Conservation (phyloP, 345 rosid species). For the Hirschfeldia incana region DNA sequence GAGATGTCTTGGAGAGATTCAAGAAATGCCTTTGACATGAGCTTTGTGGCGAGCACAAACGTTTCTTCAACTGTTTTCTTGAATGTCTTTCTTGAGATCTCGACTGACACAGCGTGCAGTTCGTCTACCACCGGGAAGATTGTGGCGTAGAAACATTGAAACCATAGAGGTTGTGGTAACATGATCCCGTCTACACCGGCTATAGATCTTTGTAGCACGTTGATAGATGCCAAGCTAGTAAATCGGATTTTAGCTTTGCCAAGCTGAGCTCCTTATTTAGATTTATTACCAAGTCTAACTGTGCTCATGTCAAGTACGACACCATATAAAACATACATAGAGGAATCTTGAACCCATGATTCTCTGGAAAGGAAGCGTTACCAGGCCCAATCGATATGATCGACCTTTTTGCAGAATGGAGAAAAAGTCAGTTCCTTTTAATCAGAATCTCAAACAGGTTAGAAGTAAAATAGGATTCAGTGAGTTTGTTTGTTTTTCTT, state of each 20-base stretch:
- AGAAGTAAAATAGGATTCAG: background rate
- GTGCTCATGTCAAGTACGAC: constrained; percentile 15
- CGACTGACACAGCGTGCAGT: constrained; percentile 41
- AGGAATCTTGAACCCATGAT: constrained; percentile 65
- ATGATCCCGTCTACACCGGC: too few relatives aligned
- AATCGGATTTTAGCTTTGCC: constrained; percentile 17
- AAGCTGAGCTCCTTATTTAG: background rate
- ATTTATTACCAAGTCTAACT: constrained; percentile 13
- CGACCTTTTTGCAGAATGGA: constrained; percentile 42
- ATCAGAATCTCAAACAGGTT: background rate
- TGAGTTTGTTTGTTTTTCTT: background rate
- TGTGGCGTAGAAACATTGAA: too few relatives aligned
- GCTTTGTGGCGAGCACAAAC: constrained; percentile 56
- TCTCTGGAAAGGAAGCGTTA: constrained; percentile 59
- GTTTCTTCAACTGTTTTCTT: too few relatives aligned
- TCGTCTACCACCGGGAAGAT: too few relatives aligned
- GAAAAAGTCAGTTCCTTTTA: background rate
- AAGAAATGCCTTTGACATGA: constrained; percentile 59
- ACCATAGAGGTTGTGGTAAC: too few relatives aligned
- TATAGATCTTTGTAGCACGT: too few relatives aligned
- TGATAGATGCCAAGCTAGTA: too few relatives aligned
- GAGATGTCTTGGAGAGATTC: background rate
- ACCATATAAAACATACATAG: background rate
- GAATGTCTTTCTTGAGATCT: constrained; percentile 45
- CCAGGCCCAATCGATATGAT: constrained; percentile 70